A percentile compares a stretch with the other conserved stretches of the same genome.
Conservation (phyloP, 805 yeast species). For the Yarrowia sp. region DNA sequence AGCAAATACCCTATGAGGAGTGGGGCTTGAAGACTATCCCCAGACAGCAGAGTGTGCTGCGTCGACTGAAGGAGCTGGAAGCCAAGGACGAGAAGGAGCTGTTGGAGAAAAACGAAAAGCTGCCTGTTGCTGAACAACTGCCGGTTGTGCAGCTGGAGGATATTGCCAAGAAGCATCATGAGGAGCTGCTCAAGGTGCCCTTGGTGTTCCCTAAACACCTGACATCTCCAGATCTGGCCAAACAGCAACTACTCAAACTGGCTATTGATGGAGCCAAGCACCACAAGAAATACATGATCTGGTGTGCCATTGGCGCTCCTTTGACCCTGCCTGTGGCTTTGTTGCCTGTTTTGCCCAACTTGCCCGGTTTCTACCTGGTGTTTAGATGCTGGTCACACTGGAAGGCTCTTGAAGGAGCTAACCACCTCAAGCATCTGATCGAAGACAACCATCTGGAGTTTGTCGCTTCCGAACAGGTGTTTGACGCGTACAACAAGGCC, state of each 20-base stretch:
- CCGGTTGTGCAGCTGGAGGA: slow-evolving; percentile 30
- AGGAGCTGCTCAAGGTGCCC: slow-evolving; percentile 35
- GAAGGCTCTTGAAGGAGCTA: slow-evolving; percentile 72
- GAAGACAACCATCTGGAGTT: slow-evolving; percentile 43
- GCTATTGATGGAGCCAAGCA: slow-evolving; percentile 47
- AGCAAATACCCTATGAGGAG: slow-evolving; percentile 77
- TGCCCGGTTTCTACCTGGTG: slow-evolving; percentile 84
- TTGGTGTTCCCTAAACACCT: slow-evolving; percentile 52
- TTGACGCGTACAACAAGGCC: slow-evolving; percentile 33
- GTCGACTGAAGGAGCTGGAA: slow-evolving; percentile 45
- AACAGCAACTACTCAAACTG: slow-evolving; percentile 45
- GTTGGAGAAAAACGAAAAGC: slow-evolving; percentile 28
- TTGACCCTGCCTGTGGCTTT: slow-evolving; percentile 75
- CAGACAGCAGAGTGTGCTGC: slow-evolving; percentile 55
- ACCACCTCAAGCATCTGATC: slow-evolving; percentile 61
- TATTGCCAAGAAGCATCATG: slow-evolving; percentile 29
- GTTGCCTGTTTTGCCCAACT: slow-evolving; percentile 83
- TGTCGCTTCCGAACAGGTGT: slow-evolving; percentile 28
- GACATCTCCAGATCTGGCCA: slow-evolving; percentile 38
- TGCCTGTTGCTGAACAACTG: slow-evolving; percentile 28
- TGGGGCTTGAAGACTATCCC: slow-evolving; percentile 74
- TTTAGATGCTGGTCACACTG: slow-evolving; percentile 82
- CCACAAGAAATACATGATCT: slow-evolving; percentile 56
- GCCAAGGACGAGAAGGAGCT: slow-evolving; percentile 27
- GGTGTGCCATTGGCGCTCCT: slow-evolving; percentile 64